Evolutionary conservation across 805 yeast genomes (phyloP), one percentile per base, ranked within the genome.

Genomic region (Nakazawaea ambrosiae): DNA sequence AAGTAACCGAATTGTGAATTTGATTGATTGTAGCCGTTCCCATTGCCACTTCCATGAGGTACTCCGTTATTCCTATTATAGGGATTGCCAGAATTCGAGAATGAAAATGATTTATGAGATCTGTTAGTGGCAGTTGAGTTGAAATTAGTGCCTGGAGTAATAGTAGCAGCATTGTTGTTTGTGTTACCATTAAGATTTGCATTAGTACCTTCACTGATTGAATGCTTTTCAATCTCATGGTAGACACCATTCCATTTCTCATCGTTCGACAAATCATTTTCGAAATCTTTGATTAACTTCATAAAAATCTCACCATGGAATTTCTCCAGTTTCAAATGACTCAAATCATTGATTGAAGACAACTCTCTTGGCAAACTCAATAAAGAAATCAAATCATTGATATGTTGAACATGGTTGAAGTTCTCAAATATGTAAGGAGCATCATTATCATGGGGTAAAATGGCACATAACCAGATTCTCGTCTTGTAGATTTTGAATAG

Each of bases 381-480:
- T 51, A 20, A 64, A 52, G 49, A 61, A 63, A 14, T 63, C 70
- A 41, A 58, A 48, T 41, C 17, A 33, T 37, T 32, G 20, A 43
- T 43, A 28, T 31, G 14, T 39, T 41, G 33, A 10, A 16, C 34
- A 5, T 49, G 51, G 18, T 55, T 59, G 19, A 50, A 27, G 43
- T 58, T 50, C 4, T 52, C 53, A 22, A 54, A 42, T 9, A 58
- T 48, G 5, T 60, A 58, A 30, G 47, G 43, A 35, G 42, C 50
- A n/a, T 55, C 49, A 23, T 48, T 54, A 27, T 61, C 66, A n/a
- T 58, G 48, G 9, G 67, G 64, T 38, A 63, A 50, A 20, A 81
- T 82, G 0, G 92, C 89, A 65, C 89, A 81, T 58, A 84, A 61
- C 92, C 94, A 84, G 45, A 82, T 82, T 50, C 90, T 66, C 0